Base-by-base conservation (phyloP, 805 yeast species). In the Kluyveromyces lactis region DNA sequence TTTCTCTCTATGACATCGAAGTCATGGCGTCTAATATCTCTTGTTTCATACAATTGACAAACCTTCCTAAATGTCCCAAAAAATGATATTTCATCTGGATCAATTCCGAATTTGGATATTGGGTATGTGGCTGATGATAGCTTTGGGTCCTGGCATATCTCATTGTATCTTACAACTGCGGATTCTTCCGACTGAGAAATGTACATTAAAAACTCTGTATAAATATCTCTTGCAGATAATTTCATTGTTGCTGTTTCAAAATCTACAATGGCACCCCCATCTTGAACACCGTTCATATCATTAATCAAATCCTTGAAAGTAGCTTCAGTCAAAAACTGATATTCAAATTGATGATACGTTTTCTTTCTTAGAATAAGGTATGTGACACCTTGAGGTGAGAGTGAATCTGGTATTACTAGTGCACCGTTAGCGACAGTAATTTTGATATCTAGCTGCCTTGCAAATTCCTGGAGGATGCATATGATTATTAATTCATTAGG, bases 401-500 rank as follows among this genome's bases (percentile, higher is more conserved):
- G 30, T 5, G 21, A 12, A 17, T 34, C 30, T 5, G 18, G 37
- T n/a, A 34, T 34, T 12, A 34, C 21, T 21, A 34, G 10, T 10
- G 21, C 2, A 13, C 30, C 15, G 29, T 21, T 24, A 4, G 30
- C 30, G 8, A 34, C n/a, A 26, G 30, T 17, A 10, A 34, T 3
- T 6, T 16, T 24, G 18, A 34, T 18, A 12, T 18, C 30, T 11
- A 34, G 16, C 6, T 21, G 29, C 10, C 18, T 11, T 12, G 53
- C 42, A 15, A 54, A 17, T 3, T 45, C 36, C 32, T 57, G 59
- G 13, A 57, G 38, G 11, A 57, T 55, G 4, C 51, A 42, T 4
- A 55, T 42, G 3, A 50, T 30, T 2, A 52, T 19, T 6, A 55
- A 34, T 7, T 52, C 49, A 26, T 47, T 46, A 2, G 61, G 59